Evolutionary conservation across 169 alveolate genomes (phyloP).

Genomic region (Hepatocystis sp.): DNA sequence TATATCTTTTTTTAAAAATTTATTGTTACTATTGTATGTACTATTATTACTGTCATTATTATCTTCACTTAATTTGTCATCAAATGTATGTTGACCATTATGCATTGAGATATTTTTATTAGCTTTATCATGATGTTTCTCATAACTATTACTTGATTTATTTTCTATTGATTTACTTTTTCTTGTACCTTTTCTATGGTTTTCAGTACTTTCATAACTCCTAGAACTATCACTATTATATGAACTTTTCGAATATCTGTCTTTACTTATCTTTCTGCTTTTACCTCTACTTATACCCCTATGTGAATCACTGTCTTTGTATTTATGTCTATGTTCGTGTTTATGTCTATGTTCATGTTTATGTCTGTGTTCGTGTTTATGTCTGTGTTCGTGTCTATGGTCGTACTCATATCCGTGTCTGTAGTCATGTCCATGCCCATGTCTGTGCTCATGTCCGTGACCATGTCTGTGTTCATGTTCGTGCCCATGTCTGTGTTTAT

Average conservation of each 20-base stretch:
- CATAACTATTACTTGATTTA: neutral
- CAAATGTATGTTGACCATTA: constrained; percentile 1
- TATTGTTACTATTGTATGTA: neutral
- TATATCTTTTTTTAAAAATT: neutral
- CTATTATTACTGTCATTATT: neutral
- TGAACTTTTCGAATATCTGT: too few relatives aligned
- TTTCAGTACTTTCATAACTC: neutral
- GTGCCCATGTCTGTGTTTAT: neutral
- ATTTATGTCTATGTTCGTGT: constrained; percentile 22
- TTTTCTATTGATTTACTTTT: neutral
- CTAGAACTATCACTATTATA: constrained; percentile 6
- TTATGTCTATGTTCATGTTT: constrained; percentile 4
- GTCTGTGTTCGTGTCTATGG: neutral
- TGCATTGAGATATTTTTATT: neutral
- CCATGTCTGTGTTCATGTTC: constrained; percentile 18
- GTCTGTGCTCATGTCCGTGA: neutral
- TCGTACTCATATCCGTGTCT: neutral
- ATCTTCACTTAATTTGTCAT: neutral
- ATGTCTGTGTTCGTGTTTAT: too few relatives aligned
- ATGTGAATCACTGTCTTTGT: constrained; percentile 38
- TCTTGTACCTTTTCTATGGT: neutral
- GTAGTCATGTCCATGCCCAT: neutral
- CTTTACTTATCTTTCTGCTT: too few relatives aligned
- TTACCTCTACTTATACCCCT: constrained; percentile 9
- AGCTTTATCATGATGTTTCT: neutral